Conservation (phyloP, 768 basidiomycete genomes). For the Mycena galopus region DNA sequence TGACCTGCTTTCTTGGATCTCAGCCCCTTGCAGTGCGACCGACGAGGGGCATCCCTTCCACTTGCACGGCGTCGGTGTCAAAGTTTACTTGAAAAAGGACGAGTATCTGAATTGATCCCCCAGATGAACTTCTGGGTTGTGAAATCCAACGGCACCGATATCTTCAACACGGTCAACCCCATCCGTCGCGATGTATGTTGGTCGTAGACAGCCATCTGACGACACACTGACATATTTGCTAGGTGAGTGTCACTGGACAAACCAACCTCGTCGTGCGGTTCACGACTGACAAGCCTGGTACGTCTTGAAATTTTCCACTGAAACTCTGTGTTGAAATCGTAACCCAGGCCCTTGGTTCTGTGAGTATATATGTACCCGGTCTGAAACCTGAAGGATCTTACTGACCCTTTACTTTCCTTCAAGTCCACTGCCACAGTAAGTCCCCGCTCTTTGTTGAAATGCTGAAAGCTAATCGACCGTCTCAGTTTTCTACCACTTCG, state of each 20-base stretch:
- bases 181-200: conserved; percentile 46
- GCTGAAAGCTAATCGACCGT: too few relatives aligned
- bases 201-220: background rate
- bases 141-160: conserved; percentile 49
- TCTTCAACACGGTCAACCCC: conserved; percentile 63
- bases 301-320: background rate
- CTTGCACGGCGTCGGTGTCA: conserved; percentile 41
- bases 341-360: too few relatives aligned
- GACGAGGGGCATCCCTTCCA: too few relatives aligned
- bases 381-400: too few relatives aligned
- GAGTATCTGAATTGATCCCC: conserved; percentile 1
- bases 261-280: conserved; percentile 37
- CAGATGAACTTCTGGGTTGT: conserved; percentile 52
- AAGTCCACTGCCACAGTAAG: too few relatives aligned
- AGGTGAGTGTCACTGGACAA: conserved; percentile 16
- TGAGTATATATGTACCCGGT: background rate
- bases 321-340: background rate
- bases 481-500: too few relatives aligned
- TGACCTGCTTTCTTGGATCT: too few relatives aligned
- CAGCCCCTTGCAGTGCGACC: too few relatives aligned
- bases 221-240: conserved; percentile 12
- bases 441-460: background rate
- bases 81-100: background rate
- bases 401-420: too few relatives aligned
- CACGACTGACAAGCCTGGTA: too few relatives aligned